Evolutionary conservation across 768 basidiomycete genomes (phyloP), one percentile per base, ranked within the genome.

Genomic region (Leccinum longicurvipes): DNA sequence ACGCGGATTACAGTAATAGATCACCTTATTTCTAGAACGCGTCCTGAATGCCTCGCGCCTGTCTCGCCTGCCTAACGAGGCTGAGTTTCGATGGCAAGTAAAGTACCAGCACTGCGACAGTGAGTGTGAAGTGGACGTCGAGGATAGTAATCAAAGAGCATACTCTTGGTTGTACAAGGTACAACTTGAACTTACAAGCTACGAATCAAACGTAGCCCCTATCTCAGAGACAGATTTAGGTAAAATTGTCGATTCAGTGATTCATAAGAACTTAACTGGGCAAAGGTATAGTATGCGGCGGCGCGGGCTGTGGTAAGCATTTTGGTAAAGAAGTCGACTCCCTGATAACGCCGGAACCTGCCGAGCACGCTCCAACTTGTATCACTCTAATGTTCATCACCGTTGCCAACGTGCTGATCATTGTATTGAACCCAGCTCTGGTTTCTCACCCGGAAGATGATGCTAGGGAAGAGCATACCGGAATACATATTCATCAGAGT

Each of bases 401-500:
- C n/a, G 36, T 39, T n/a, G n/a, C n/a, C 36, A 5, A 19, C 36
- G 36, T 36, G 36, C 9, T n/a, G n/a, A 36, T 36, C 4, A n/a
- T n/a, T 11, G 8, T n/a, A n/a, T n/a, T n/a, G n/a, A n/a, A n/a
- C n/a, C n/a, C n/a, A n/a, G n/a, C 36, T 19, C 10, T 39, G 36
- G 36, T 39, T 39, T 19, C 8, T 39, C 36, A n/a, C 36, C 60
- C n/a, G n/a, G n/a, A 50, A 53, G 50, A 55, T 46, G 36, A 82
- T 82, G 80, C 72, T 82, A 47, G 78, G 79, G n/a, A 74, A 74
- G 59, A 75, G 68, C 42, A 51, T 74, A 34, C 70, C 73, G 3
- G 84, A 85, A 70, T 83, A 82, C 63, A 56, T 83, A 55, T 77
- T 80, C 61, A 85, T 87, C 48, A 75, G 74, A 49, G 46, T 64